phyloP scores from a whole-genome alignment of 257 asterid genomes.

The Nyctanthes arbortristis region DNA sequence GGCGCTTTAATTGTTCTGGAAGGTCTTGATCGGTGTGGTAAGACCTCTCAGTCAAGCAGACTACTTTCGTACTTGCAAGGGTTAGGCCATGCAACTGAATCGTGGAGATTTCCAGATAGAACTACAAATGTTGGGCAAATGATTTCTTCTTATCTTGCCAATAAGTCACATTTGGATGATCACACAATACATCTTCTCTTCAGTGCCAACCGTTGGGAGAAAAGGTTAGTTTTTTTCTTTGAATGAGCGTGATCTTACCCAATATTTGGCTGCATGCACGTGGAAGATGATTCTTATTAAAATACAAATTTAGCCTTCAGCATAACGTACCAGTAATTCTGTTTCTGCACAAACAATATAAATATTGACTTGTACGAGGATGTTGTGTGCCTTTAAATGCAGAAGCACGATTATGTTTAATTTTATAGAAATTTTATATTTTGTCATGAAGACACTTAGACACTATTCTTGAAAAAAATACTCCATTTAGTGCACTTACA shows the following conservation, averaged over 20 bases:
- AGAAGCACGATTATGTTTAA: too few relatives aligned
- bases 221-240: slow-evolving; percentile 50
- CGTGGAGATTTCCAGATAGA: slow-evolving; percentile 97
- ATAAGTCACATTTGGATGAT: slow-evolving; percentile 80
- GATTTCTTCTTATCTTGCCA: slow-evolving; percentile 89
- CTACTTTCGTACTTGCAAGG: slow-evolving; percentile 57
- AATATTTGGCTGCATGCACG: background rate
- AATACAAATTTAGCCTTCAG: background rate
- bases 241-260: background rate
- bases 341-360: too few relatives aligned
- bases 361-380: background rate
- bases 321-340: background rate
- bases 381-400: background rate
- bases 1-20: slow-evolving; percentile 93
- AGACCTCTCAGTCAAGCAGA: slow-evolving; percentile 78
- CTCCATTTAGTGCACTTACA: too few relatives aligned
- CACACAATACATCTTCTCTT: slow-evolving; percentile 89
- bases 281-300: slow-evolving; percentile 1
- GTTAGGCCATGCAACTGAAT: slow-evolving; percentile 72
- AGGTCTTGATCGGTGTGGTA: slow-evolving; percentile 92
- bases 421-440: too few relatives aligned
- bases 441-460: too few relatives aligned
- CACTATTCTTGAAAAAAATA: too few relatives aligned
- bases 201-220: slow-evolving; percentile 97
- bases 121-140: slow-evolving; percentile 85